Conservation (phyloP, 129 eudicot genomes). For the Tanacetum coccineum region DNA sequence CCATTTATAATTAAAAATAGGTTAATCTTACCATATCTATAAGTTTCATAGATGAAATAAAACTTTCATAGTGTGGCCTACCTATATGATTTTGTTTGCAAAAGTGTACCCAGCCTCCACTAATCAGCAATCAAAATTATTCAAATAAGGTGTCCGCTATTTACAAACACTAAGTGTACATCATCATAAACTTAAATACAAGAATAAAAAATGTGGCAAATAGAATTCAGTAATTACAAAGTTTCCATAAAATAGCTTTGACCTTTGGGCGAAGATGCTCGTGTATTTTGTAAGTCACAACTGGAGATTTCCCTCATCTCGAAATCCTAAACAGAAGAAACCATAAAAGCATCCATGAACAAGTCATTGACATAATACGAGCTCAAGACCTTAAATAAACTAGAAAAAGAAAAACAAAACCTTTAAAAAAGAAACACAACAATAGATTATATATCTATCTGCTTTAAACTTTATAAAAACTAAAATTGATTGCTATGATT, state of each 20-base stretch:
- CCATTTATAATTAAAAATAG: conserved; percentile 3
- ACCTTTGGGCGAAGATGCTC: conserved; percentile 85
- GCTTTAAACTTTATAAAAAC: conserved; percentile 65
- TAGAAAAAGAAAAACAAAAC: too few species aligned
- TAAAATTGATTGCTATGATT: conserved; percentile 68
- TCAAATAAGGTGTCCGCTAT: conserved; percentile 76
- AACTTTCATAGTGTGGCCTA: conserved; percentile 16
- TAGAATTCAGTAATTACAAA: neutral
- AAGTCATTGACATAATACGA: too few species aligned
- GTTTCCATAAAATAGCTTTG: conserved; percentile 17
- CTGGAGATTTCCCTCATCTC: conserved; percentile 53
- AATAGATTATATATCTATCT: conserved; percentile 66
- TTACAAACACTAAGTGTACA: conserved; percentile 61
- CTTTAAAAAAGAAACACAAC: conserved; percentile 88
- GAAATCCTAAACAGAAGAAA: conserved; percentile 73
- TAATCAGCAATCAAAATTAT: conserved; percentile 81
- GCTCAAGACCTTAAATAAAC: too few species aligned
- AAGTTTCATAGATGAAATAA: too few species aligned
- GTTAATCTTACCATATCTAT: neutral
- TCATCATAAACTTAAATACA: neutral
- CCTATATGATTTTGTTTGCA: conserved; percentile 92
- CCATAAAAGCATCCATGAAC: conserved; percentile 6
- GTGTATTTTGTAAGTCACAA: conserved; percentile 64
- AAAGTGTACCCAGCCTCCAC: conserved; percentile 68
- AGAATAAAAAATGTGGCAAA: neutral